These are phyloP conservation scores for Leptographium radiaticola DNA, from an alignment of 2,329 filamentous ascomycete genomes.

Conservation along the genomic window DNA sequence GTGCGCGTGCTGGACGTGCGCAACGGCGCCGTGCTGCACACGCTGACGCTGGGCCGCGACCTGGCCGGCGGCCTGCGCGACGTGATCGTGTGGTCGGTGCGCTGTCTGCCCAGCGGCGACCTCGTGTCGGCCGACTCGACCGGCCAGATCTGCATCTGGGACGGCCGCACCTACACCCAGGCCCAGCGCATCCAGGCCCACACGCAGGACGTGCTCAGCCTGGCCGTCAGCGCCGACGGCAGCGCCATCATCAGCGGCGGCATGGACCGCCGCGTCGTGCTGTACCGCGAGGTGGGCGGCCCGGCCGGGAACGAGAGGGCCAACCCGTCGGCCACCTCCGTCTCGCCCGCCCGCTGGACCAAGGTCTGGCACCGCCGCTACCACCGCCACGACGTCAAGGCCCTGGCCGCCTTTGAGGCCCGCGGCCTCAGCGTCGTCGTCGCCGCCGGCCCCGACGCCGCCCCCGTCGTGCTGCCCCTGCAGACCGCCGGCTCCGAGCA, in stretches of 20 bases:
- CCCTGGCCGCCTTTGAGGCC: slow-evolving; percentile 81
- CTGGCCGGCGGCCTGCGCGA: slow-evolving; percentile 66
- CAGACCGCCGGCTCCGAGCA: slow-evolving; percentile 66
- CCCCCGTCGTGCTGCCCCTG: slow-evolving; percentile 70
- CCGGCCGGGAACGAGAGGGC: slow-evolving; percentile 16
- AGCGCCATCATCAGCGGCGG: slow-evolving; percentile 76
- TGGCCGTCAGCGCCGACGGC: slow-evolving; percentile 72
- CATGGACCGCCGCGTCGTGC: slow-evolving; percentile 76
- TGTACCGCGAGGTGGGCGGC: slow-evolving; percentile 56
- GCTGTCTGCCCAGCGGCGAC: slow-evolving; percentile 72
- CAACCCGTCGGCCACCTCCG: not conserved
- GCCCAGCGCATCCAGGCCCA: slow-evolving; percentile 77
- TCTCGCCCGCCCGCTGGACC: too few species aligned
- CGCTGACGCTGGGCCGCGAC: slow-evolving; percentile 76
- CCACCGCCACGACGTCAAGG: slow-evolving; percentile 90
- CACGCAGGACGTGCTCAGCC: slow-evolving; percentile 76
- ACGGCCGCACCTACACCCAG: slow-evolving; percentile 82
- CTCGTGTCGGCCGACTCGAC: slow-evolving; percentile 93
- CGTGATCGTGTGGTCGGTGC: slow-evolving; percentile 86
- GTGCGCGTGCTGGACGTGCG: slow-evolving; percentile 82
- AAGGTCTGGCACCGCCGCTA: slow-evolving; percentile 78
- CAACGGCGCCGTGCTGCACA: slow-evolving; percentile 61
- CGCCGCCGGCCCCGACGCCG: slow-evolving; percentile 83
- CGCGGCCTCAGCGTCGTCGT: slow-evolving; percentile 74
- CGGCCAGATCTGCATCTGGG: slow-evolving; percentile 87